Percentiles rank a stretch among this genome's conserved stretches.
phyloP scores from a whole-genome alignment of 169 alveolate genomes.

The Ichthyophthirius multifiliis region DNA sequence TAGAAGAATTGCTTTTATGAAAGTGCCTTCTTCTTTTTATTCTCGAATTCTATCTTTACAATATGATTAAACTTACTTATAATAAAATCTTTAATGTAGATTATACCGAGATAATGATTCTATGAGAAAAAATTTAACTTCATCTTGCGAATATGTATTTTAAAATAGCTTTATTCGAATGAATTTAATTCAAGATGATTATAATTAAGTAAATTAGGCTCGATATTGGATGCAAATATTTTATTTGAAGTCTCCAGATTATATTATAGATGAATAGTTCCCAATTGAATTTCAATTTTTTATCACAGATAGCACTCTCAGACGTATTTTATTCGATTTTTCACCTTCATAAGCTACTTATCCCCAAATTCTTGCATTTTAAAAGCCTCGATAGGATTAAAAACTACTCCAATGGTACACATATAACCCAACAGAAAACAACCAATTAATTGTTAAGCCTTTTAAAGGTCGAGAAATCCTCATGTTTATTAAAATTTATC shows the following conservation, averaged over 20 bases:
- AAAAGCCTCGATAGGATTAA: not conserved
- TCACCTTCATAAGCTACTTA: not conserved
- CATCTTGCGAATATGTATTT: not conserved
- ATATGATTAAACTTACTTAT: too few species aligned
- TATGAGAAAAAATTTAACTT: not conserved
- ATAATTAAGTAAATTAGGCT: not conserved
- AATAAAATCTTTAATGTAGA: not conserved
- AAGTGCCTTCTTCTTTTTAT: not conserved
- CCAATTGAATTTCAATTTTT: not conserved
- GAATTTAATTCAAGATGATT: not conserved
- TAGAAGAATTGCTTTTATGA: not conserved
- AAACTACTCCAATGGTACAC: not conserved
- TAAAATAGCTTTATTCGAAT: not conserved
- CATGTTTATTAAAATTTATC: not conserved
- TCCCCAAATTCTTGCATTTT: not conserved
- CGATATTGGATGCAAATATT: not conserved
- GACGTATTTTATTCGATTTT: not conserved
- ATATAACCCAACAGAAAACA: not conserved
- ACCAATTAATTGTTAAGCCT: not conserved
- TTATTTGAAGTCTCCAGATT: not conserved
- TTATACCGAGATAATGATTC: not conserved
- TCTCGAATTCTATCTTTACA: too few species aligned
- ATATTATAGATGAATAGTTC: not conserved
- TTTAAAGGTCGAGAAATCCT: not conserved
- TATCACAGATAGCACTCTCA: not conserved